Evolutionary conservation across 2,329 filamentous ascomycete species (phyloP).

Genomic region (Colletotrichum karsti): DNA sequence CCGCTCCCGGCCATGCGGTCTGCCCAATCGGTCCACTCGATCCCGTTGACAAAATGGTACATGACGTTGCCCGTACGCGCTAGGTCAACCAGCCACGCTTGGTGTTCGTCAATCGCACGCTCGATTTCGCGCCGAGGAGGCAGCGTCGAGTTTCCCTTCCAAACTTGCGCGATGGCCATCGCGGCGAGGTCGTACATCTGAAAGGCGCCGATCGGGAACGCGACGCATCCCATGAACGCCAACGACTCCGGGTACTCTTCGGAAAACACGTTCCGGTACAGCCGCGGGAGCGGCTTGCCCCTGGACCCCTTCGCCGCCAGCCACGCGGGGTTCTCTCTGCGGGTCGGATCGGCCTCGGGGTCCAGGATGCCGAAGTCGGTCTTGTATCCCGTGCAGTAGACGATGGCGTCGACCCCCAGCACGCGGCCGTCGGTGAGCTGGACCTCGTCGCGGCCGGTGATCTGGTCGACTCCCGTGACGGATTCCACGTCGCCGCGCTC

Average conservation of each 20-base stretch:
- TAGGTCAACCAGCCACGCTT: conserved; percentile 34
- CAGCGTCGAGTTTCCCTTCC: conserved; percentile 36
- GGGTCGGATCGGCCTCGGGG: conserved; percentile 23
- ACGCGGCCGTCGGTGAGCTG: conserved; percentile 33
- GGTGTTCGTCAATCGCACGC: conserved; percentile 32
- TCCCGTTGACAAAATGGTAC: conserved; percentile 31
- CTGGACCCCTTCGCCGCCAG: conserved; percentile 31
- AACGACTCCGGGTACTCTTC: conserved; percentile 44
- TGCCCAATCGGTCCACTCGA: conserved; percentile 42
- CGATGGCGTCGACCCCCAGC: conserved; percentile 33
- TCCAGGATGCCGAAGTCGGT: conserved; percentile 27
- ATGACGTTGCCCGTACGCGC: conserved; percentile 28
- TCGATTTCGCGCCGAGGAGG: conserved; percentile 37
- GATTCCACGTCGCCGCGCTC: conserved; percentile 35
- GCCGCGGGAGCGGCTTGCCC: conserved; percentile 37
- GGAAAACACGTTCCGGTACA: conserved; percentile 50
- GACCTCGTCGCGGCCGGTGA: conserved; percentile 31
- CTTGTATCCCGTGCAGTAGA: conserved; percentile 37
- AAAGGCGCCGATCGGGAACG: conserved; percentile 39
- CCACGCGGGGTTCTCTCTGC: conserved; percentile 22
- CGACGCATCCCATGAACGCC: conserved; percentile 37
- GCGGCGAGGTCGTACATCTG: conserved; percentile 42
- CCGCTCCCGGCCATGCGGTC: conserved; percentile 49
- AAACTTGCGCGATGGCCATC: conserved; percentile 48
- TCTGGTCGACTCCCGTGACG: conserved; percentile 34